A percentile compares a stretch with the other conserved stretches of the same genome.
Evolutionary conservation across 2,329 filamentous ascomycete species (phyloP).

Genomic region (Epichloe typhina): DNA sequence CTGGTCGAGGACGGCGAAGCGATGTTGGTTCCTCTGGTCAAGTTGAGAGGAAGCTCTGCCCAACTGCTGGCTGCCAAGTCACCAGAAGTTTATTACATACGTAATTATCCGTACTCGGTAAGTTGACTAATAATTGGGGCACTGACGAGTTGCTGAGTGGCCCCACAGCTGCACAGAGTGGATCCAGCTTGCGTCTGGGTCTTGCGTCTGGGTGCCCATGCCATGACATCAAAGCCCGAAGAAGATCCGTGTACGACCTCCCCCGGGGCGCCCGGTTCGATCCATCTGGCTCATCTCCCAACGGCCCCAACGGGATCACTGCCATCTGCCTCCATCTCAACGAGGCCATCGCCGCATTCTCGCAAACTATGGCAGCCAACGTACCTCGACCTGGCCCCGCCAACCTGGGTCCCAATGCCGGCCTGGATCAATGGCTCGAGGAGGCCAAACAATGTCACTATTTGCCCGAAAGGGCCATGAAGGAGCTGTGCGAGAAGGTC

Average conservation of each 20-base stretch:
- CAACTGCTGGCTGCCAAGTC: background rate
- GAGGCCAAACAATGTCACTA: conserved; percentile 97
- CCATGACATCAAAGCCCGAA: conserved; percentile 11
- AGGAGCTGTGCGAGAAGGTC: conserved; percentile 95
- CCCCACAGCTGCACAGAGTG: background rate
- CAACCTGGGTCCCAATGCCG: conserved; percentile 68
- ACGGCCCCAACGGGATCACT: conserved; percentile 1
- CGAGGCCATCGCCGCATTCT: conserved; percentile 9
- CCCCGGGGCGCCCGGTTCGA: background rate
- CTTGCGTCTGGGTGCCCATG: background rate
- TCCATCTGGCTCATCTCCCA: background rate
- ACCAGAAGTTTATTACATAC: no score
- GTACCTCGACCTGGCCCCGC: conserved; percentile 87
- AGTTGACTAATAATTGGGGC: no score
- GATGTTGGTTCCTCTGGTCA: background rate
- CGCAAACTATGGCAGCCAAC: conserved; percentile 25
- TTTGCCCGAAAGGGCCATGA: conserved; percentile 92
- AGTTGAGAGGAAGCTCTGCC: background rate
- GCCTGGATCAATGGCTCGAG: conserved; percentile 90
- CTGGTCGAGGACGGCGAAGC: background rate
- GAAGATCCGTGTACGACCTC: conserved; percentile 12
- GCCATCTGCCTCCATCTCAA: conserved; percentile 11
- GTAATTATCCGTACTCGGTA: no score
- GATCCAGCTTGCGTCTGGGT: background rate
- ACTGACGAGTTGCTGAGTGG: no score